phyloP scores from a whole-genome alignment of 1,139 yeast genomes.

The Pichia cactophila region DNA sequence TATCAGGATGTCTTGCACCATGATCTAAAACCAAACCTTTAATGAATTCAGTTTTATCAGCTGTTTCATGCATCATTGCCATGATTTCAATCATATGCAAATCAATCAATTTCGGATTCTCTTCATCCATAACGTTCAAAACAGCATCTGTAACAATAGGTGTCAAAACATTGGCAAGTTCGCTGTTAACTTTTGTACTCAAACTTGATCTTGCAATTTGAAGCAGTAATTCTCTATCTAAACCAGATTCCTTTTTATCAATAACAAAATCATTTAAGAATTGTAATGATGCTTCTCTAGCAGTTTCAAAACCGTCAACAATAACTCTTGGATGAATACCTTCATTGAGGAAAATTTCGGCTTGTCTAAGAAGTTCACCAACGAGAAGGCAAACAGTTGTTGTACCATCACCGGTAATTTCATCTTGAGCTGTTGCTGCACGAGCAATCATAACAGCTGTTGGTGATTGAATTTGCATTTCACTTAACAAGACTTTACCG shows the following conservation, averaged over 20 bases:
- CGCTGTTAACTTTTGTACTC: slow-evolving; percentile 73
- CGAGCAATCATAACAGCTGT: slow-evolving; percentile 98
- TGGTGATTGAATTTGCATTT: slow-evolving; percentile 99
- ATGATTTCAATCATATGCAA: slow-evolving; percentile 97
- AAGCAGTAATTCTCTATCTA: slow-evolving; percentile 80
- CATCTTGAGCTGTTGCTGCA: slow-evolving; percentile 98
- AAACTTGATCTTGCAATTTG: slow-evolving; percentile 90
- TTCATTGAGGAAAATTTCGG: slow-evolving; percentile 83
- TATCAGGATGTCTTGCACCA: slow-evolving; percentile 98
- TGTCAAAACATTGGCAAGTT: slow-evolving; percentile 70
- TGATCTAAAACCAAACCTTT: slow-evolving; percentile 93
- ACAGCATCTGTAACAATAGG: slow-evolving; percentile 98
- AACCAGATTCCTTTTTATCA: slow-evolving; percentile 24
- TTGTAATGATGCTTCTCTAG: slow-evolving; percentile 66
- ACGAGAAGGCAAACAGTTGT: slow-evolving; percentile 94
- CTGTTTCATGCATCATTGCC: slow-evolving; percentile 93
- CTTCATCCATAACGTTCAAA: slow-evolving; percentile 56
- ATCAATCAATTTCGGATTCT: slow-evolving; percentile 50
- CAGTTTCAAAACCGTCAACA: slow-evolving; percentile 91
- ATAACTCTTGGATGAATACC: slow-evolving; percentile 95
- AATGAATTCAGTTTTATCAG: slow-evolving; percentile 74
- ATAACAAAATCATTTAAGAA: slow-evolving; percentile 57
- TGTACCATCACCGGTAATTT: slow-evolving; percentile 98
- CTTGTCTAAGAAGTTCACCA: slow-evolving; percentile 91
- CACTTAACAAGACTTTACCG: slow-evolving; percentile 87